These are phyloP conservation scores for Aureobasidium mangrovei DNA, from an alignment of 2,329 filamentous ascomycete species.

Conservation along the genomic window DNA sequence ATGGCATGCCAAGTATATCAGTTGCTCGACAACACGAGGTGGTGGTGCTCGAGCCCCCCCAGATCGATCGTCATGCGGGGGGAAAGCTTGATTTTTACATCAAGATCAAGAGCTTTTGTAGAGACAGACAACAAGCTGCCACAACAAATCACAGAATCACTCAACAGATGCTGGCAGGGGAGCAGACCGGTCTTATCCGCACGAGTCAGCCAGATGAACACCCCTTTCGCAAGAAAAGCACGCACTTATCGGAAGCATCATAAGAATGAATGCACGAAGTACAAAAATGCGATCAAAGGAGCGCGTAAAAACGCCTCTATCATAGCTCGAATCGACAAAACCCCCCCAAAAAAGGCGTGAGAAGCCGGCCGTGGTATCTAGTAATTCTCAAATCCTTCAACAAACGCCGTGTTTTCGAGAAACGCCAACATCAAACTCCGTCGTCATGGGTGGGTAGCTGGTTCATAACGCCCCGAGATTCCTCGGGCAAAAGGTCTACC, in stretches of 20 bases:
- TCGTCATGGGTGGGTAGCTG: background rate
- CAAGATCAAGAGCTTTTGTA: background rate
- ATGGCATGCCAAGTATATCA: background rate
- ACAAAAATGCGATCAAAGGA: background rate
- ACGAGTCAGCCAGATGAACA: too few relatives aligned
- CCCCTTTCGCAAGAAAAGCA: too few relatives aligned
- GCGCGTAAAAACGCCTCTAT: constrained; percentile 4
- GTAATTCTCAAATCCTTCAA: constrained; percentile 11
- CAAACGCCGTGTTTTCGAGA: constrained; percentile 10
- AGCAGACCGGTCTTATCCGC: too few relatives aligned
- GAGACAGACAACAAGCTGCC: background rate
- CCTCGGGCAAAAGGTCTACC: background rate
- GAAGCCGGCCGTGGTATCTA: constrained; percentile 13
- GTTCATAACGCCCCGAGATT: background rate
- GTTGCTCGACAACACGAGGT: background rate
- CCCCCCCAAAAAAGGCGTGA: background rate
- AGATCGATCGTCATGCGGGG: background rate
- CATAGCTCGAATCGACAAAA: constrained; percentile 4
- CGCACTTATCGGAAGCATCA: too few relatives aligned
- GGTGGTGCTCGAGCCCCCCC: too few relatives aligned
- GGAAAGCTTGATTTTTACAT: background rate
- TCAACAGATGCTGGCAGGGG: background rate
- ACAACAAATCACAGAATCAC: background rate
- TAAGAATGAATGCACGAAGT: background rate
- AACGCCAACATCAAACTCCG: constrained; percentile 11